Evolutionary conservation across 768 basidiomycete genomes (phyloP).

Genomic region (Favolaschia claudopus): DNA sequence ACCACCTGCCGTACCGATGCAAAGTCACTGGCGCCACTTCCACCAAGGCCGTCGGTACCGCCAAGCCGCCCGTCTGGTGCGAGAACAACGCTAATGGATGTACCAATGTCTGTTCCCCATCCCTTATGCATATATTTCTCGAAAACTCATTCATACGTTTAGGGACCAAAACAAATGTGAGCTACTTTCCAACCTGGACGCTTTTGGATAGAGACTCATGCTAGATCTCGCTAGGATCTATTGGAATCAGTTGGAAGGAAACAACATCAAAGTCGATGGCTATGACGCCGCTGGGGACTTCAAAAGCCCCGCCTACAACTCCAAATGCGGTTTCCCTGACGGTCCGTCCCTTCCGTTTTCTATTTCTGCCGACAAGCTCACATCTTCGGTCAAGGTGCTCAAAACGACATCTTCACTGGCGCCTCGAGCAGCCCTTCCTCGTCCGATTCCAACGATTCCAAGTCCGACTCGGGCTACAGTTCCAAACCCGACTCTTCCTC

Average conservation of each 20-base stretch:
- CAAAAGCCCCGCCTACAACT: constrained; percentile 60
- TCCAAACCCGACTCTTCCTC: neutral
- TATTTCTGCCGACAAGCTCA: neutral
- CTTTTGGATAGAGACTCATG: too few relatives aligned
- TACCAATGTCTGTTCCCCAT: constrained; percentile 28
- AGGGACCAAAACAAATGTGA: constrained; percentile 65
- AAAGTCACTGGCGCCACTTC: constrained; percentile 53
- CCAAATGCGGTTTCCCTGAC: constrained; percentile 54
- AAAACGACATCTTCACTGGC: constrained; percentile 52
- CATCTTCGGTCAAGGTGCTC: constrained; percentile 40
- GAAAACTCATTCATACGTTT: neutral
- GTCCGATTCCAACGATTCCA: neutral
- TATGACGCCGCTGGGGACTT: constrained; percentile 43
- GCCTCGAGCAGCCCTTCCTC: constrained; percentile 8
- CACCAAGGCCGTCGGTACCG: constrained; percentile 46
- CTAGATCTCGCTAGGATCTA: too few relatives aligned
- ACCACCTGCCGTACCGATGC: constrained; percentile 54
- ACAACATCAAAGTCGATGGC: constrained; percentile 56
- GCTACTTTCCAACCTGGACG: too few relatives aligned
- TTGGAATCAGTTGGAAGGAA: constrained; percentile 58
- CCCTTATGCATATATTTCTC: too few relatives aligned
- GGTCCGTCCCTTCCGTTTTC: constrained; percentile 39
- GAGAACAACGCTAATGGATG: constrained; percentile 52
- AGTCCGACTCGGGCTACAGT: constrained; percentile 14
- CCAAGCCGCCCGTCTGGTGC: constrained; percentile 61